A percentile compares a stretch with the other conserved stretches of the same genome.
Evolutionary conservation across 768 basidiomycete genomes (phyloP).

Genomic region (Nevesoporus exiguus): DNA sequence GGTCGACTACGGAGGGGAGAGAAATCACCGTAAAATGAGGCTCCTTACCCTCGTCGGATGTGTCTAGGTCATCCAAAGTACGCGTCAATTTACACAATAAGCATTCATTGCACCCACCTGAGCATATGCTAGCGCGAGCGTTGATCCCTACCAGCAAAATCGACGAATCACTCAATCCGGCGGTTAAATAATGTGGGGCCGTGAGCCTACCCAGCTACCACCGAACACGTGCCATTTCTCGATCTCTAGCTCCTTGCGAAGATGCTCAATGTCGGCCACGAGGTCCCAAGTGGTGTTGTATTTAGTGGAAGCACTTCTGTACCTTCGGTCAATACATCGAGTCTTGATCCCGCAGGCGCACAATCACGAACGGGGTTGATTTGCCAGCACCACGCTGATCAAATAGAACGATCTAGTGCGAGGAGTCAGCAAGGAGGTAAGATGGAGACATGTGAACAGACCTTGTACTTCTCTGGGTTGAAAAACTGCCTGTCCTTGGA

Average conservation of each 20-base stretch:
- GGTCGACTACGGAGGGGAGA: background rate
- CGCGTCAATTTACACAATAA: background rate
- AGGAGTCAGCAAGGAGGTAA: background rate
- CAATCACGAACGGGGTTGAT: constrained; percentile 66
- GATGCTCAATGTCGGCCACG: constrained; percentile 82
- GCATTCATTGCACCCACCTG: constrained; percentile 45
- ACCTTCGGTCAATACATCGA: constrained; percentile 4
- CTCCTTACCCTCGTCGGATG: constrained; percentile 81
- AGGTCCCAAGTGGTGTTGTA: constrained; percentile 96
- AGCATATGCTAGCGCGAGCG: constrained; percentile 80
- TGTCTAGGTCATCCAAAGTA: constrained; percentile 38
- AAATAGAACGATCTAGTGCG: constrained; percentile 69
- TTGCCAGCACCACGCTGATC: constrained; percentile 91
- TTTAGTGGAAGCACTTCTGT: constrained; percentile 67
- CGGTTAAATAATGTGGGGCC: background rate
- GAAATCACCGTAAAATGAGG: constrained; percentile 65
- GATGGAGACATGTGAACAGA: constrained; percentile 19
- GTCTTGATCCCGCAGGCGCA: background rate
- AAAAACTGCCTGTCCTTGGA: constrained; percentile 73
- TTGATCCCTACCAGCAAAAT: constrained; percentile 60
- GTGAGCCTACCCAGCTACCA: constrained; percentile 75
- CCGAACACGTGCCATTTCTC: constrained; percentile 95
- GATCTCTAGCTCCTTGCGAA: constrained; percentile 71
- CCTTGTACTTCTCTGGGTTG: constrained; percentile 83
- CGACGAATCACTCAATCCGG: background rate